Conservation (phyloP, 495 filamentous ascomycete genomes). For the Chaetomium tenue region DNA sequence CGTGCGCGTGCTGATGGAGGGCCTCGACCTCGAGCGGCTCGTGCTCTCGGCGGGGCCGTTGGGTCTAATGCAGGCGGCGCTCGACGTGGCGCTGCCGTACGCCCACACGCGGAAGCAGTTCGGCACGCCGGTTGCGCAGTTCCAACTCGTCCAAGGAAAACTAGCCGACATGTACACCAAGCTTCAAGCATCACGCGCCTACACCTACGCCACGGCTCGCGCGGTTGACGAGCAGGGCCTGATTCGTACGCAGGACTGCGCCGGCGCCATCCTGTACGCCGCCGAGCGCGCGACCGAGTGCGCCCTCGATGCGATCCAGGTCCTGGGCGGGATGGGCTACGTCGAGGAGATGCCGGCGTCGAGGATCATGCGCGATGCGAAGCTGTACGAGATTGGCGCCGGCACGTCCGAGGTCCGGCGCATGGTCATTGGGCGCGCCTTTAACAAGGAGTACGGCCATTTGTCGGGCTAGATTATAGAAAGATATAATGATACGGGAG, state of each 20-base stretch:
- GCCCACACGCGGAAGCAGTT: slow-evolving; percentile 90
- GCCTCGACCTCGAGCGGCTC: slow-evolving; percentile 87
- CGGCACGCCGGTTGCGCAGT: slow-evolving; percentile 79
- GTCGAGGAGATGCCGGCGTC: slow-evolving; percentile 92
- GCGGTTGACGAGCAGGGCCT: slow-evolving; percentile 68
- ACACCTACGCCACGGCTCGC: slow-evolving; percentile 75
- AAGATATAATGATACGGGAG: background rate
- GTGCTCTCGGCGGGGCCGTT: slow-evolving; percentile 90
- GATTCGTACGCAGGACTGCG: slow-evolving; percentile 87
- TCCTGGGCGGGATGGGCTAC: slow-evolving; percentile 94
- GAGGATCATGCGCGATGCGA: slow-evolving; percentile 73
- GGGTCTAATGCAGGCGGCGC: slow-evolving; percentile 88
- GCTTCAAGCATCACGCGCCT: slow-evolving; percentile 73
- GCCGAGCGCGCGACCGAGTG: slow-evolving; percentile 90
- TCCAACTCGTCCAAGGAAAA: slow-evolving; percentile 91
- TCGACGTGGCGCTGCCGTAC: slow-evolving; percentile 87
- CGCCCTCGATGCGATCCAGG: slow-evolving; percentile 85
- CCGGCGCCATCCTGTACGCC: slow-evolving; percentile 90
- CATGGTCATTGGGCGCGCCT: slow-evolving; percentile 92
- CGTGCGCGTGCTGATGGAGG: slow-evolving; percentile 92
- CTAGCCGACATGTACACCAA: slow-evolving; percentile 98
- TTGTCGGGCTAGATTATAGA: slow-evolving; percentile 28
- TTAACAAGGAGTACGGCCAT: slow-evolving; percentile 81
- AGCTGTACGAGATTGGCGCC: slow-evolving; percentile 94
- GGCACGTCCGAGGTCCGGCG: slow-evolving; percentile 91